A percentile compares a stretch with the other conserved stretches of the same genome.
phyloP scores from a whole-genome alignment of 441 rosid species.

The Populus tomentosa region DNA sequence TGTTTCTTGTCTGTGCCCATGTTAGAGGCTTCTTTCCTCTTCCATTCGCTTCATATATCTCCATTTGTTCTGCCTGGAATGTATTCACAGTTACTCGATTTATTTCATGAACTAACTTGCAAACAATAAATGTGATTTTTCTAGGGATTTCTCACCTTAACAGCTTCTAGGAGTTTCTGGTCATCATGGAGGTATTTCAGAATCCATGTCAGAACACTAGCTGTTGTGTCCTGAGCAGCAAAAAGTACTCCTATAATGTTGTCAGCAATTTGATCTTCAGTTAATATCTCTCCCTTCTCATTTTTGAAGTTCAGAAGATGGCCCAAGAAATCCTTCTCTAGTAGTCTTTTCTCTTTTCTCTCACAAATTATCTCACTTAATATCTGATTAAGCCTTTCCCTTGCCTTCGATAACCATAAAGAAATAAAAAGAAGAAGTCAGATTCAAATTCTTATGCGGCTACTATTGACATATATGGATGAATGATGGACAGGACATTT shows the following conservation, averaged over 20 bases:
- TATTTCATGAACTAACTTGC: background rate
- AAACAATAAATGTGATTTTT: too few relatives aligned
- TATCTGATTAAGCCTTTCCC: constrained; percentile 52
- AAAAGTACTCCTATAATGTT: constrained; percentile 88
- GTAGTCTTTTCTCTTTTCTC: constrained; percentile 56
- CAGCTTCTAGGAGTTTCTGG: constrained; percentile 61
- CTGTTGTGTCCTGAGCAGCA: constrained; percentile 97
- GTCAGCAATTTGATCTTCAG: constrained; percentile 60
- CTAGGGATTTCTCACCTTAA: constrained; percentile 45
- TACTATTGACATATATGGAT: background rate
- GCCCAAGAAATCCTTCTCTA: constrained; percentile 51
- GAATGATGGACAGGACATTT: background rate
- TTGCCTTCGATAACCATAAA: constrained; percentile 45
- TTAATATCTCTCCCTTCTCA: constrained; percentile 37
- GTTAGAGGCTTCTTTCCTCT: constrained; percentile 51
- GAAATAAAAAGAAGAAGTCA: background rate
- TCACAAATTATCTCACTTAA: constrained; percentile 57
- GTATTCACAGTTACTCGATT: background rate
- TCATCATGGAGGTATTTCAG: constrained; percentile 73
- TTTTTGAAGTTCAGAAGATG: constrained; percentile 49
- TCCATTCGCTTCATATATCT: constrained; percentile 38
- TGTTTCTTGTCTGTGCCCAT: constrained; percentile 78
- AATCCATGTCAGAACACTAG: constrained; percentile 84
- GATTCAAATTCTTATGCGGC: background rate
- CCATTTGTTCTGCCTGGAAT: constrained; percentile 74